These are phyloP conservation scores for Inonotus obliquus DNA, from an alignment of 1,284 basidiomycete genomes.

Conservation along the genomic window DNA sequence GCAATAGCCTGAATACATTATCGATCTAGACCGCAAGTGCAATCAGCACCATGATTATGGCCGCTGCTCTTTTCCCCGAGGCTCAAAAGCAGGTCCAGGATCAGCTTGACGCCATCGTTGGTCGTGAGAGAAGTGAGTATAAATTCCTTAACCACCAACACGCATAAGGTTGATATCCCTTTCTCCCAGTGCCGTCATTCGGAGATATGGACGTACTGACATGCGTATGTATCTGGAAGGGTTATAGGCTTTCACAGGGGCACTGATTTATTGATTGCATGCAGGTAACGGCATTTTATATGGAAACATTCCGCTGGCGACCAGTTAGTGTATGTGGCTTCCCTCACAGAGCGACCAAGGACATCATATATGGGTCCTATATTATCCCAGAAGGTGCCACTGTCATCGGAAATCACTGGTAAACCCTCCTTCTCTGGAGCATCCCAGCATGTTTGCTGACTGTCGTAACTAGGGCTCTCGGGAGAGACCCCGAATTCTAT, in stretches of 20 bases:
- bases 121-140: conserved; percentile 42
- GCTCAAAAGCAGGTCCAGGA: conserved; percentile 51
- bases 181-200: conserved; percentile 41
- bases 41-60: conserved; percentile 54
- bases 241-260: not conserved
- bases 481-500: conserved; percentile 49
- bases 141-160: conserved; percentile 15
- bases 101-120: conserved; percentile 58
- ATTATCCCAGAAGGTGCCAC: conserved; percentile 54
- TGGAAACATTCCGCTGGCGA: conserved; percentile 61
- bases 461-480: conserved; percentile 1
- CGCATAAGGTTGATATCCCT: not conserved
- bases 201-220: conserved; percentile 47
- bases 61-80: conserved; percentile 56
- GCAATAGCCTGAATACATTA: not conserved
- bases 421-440: not conserved
- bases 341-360: conserved; percentile 51
- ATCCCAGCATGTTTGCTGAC: not conserved
- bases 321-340: conserved; percentile 53
- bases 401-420: conserved; percentile 63
- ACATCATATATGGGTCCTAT: conserved; percentile 55
- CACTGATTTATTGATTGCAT: not conserved
- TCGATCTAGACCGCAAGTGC: conserved; percentile 43
- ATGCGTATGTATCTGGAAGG: not conserved
- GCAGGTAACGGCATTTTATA: conserved; percentile 55